Conservation (phyloP, 2,329 filamentous ascomycete species). For the Cladosporium halotolerans region DNA sequence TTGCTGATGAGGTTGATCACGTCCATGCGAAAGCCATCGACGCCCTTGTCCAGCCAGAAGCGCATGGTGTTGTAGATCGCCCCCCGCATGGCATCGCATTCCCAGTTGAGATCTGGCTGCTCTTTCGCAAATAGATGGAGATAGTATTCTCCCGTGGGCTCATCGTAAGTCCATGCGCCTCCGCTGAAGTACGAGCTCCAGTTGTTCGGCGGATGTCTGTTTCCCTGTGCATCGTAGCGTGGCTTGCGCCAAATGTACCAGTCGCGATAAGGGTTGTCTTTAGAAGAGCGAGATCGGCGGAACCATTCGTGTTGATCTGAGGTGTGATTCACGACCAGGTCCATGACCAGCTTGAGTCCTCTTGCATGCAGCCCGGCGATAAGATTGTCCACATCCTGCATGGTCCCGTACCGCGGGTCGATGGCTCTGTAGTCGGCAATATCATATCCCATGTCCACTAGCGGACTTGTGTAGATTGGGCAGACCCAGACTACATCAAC, state of each 20-base stretch:
- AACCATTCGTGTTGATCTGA: constrained; percentile 66
- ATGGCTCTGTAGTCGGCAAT: constrained; percentile 60
- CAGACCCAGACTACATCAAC: constrained; percentile 60
- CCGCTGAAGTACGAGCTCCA: constrained; percentile 58
- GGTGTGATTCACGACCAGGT: constrained; percentile 71
- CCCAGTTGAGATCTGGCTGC: constrained; percentile 81
- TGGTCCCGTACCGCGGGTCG: constrained; percentile 57
- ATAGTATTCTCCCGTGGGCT: constrained; percentile 66
- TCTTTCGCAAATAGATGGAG: constrained; percentile 69
- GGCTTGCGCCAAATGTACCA: constrained; percentile 41
- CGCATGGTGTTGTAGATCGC: constrained; percentile 58
- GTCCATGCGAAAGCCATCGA: constrained; percentile 40
- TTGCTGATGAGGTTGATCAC: constrained; percentile 27
- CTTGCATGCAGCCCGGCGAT: constrained; percentile 53
- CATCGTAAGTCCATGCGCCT: constrained; percentile 65
- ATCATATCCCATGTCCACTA: constrained; percentile 63
- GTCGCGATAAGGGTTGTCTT: constrained; percentile 57
- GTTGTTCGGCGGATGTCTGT: constrained; percentile 66
- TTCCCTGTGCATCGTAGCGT: constrained; percentile 44
- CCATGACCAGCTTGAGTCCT: constrained; percentile 64
- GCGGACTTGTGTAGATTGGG: constrained; percentile 59
- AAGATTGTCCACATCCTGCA: constrained; percentile 57
- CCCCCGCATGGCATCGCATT: constrained; percentile 59
- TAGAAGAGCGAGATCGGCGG: constrained; percentile 56
- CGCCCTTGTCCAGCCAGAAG: constrained; percentile 71